A percentile compares a stretch with the other conserved stretches of the same genome.
Conservation (phyloP, 805 yeast species). For the Gaillardinia entomophila region DNA sequence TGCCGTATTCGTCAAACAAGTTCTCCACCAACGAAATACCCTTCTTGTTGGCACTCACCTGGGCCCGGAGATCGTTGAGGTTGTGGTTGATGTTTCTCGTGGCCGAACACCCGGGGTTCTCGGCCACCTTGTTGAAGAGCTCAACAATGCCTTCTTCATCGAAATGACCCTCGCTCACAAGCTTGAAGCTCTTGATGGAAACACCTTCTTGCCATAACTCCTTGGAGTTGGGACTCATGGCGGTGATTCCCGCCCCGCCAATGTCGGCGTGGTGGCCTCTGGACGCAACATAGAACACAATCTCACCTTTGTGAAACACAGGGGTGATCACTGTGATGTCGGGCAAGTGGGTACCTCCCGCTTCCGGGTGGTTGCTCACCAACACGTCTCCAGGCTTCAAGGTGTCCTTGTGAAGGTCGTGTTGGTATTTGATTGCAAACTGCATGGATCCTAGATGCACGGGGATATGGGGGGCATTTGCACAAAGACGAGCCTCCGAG, state of each 20-base stretch:
- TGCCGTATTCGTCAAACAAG: conserved; percentile 59
- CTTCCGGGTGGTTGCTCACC: conserved; percentile 2
- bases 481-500: conserved; percentile 1
- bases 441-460: conserved; percentile 4
- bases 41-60: conserved; percentile 3
- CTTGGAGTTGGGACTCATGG: conserved; percentile 3
- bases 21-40: conserved; percentile 64
- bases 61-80: conserved; percentile 2
- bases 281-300: conserved; percentile 2
- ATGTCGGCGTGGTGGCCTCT: conserved; percentile 4
- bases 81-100: conserved; percentile 2
- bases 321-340: conserved; percentile 4
- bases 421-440: conserved; percentile 1
- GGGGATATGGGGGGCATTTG: conserved; percentile 4
- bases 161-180: conserved; percentile 1
- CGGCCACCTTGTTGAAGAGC: conserved; percentile 1
- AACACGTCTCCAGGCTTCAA: conserved; percentile 3
- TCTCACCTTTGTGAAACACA: conserved; percentile 1
- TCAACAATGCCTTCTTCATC: conserved; percentile 1
- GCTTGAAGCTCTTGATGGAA: conserved; percentile 1
- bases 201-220: conserved; percentile 3
- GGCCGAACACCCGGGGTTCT: conserved; percentile 2
- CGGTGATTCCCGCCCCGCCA: conserved; percentile 3
- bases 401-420: conserved; percentile 1
- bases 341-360: conserved; percentile 4